These are phyloP conservation scores for Apiotrichum veenhuisii DNA, from an alignment of 1,284 basidiomycete genomes.

Conservation along the genomic window DNA sequence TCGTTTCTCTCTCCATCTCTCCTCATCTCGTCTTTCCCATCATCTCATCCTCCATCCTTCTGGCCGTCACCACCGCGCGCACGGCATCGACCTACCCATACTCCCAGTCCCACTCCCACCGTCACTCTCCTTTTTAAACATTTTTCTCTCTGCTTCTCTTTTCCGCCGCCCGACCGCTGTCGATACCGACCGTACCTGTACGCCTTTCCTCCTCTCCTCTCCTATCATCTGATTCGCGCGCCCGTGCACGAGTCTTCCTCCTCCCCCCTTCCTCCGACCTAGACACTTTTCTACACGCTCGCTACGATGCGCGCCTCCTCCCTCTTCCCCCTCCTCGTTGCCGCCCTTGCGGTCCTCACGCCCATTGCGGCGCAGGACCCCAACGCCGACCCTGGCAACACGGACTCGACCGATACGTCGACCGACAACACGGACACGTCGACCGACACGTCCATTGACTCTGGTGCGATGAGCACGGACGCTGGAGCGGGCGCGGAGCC, in stretches of 20 bases:
- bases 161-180: neutral
- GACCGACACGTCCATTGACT: neutral
- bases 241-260: neutral
- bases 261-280: neutral
- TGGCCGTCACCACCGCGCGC: no score
- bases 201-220: neutral
- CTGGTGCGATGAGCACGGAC: neutral
- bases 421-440: neutral
- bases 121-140: no score
- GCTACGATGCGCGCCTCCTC: neutral
- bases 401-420: neutral
- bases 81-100: no score
- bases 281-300: neutral
- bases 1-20: neutral
- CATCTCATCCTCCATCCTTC: neutral
- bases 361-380: slow-evolving; percentile 12
- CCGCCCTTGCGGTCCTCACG: slow-evolving; percentile 5
- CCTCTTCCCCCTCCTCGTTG: slow-evolving; percentile 5
- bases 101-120: no score
- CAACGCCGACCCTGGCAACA: neutral
- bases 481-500: slow-evolving; percentile 9
- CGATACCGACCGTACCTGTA: neutral
- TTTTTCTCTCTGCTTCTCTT: neutral
- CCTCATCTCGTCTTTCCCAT: neutral
- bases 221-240: no score